phyloP scores from a whole-genome alignment of 2,329 filamentous ascomycete genomes.

The Sporothrix pallida region DNA sequence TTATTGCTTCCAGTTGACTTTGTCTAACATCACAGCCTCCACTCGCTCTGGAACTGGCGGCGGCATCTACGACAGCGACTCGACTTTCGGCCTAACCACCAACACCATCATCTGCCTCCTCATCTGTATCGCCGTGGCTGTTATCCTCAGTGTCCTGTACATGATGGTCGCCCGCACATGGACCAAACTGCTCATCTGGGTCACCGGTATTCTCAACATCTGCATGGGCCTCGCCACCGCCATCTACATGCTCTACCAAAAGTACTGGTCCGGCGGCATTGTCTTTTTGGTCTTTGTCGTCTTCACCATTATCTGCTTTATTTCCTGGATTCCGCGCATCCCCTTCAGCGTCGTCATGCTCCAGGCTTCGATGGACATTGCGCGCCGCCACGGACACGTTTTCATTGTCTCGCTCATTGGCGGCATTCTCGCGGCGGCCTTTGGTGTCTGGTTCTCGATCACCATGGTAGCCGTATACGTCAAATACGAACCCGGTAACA shows the following conservation, averaged over 20 bases:
- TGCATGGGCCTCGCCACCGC: slow-evolving; percentile 82
- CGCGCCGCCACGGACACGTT: slow-evolving; percentile 82
- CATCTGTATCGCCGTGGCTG: slow-evolving; percentile 75
- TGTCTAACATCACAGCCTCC: slow-evolving; percentile 42
- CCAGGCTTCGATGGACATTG: slow-evolving; percentile 81
- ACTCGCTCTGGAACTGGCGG: slow-evolving; percentile 68
- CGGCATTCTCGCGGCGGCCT: slow-evolving; percentile 74
- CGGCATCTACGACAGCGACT: slow-evolving; percentile 73
- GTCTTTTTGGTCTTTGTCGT: slow-evolving; percentile 83
- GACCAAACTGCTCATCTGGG: slow-evolving; percentile 91
- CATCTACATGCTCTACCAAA: slow-evolving; percentile 79
- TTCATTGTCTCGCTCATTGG: slow-evolving; percentile 86
- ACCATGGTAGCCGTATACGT: slow-evolving; percentile 87
- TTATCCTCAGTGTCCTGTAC: slow-evolving; percentile 78
- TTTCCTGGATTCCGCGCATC: slow-evolving; percentile 86
- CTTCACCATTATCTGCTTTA: slow-evolving; percentile 82
- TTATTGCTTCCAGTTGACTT: too few species aligned
- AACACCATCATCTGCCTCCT: slow-evolving; percentile 87
- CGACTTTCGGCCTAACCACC: slow-evolving; percentile 72
- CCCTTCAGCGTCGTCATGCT: slow-evolving; percentile 92
- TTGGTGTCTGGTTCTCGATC: slow-evolving; percentile 84
- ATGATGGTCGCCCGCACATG: slow-evolving; percentile 76
- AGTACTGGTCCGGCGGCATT: slow-evolving; percentile 83
- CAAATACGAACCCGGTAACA: slow-evolving; percentile 73
- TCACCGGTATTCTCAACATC: slow-evolving; percentile 88